A percentile compares a stretch with the other conserved stretches of the same genome.
Conservation (phyloP, 2,329 filamentous ascomycete species). For the Atkinsonella hypoxylon region DNA sequence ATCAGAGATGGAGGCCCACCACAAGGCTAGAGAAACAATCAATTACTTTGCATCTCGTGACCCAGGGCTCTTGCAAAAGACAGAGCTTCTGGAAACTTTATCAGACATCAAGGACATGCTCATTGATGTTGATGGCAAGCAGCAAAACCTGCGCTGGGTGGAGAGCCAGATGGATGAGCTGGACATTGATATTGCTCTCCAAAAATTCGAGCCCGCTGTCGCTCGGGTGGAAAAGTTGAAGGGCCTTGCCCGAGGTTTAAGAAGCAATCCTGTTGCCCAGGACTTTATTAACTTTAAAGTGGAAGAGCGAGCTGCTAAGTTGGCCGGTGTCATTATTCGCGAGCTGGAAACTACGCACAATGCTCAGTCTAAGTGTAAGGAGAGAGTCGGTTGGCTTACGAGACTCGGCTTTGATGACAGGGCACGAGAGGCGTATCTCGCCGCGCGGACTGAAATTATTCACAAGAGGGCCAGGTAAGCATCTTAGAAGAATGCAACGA, state of each 20-base stretch:
- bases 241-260: slow-evolving; percentile 64
- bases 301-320: slow-evolving; percentile 66
- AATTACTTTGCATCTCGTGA: slow-evolving; percentile 77
- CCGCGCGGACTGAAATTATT: slow-evolving; percentile 65
- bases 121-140: slow-evolving; percentile 92
- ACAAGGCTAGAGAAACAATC: slow-evolving; percentile 72
- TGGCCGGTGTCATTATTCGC: slow-evolving; percentile 65
- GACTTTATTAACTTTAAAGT: slow-evolving; percentile 89
- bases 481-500: not conserved
- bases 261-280: slow-evolving; percentile 76
- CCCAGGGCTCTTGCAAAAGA: slow-evolving; percentile 63
- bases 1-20: slow-evolving; percentile 76
- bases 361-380: slow-evolving; percentile 64
- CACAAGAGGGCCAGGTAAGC: slow-evolving; percentile 67
- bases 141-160: slow-evolving; percentile 92
- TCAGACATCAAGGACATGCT: slow-evolving; percentile 77
- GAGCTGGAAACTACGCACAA: slow-evolving; percentile 69
- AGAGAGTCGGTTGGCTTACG: slow-evolving; percentile 73
- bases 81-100: slow-evolving; percentile 65
- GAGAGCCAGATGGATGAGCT: slow-evolving; percentile 91
- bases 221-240: slow-evolving; percentile 75
- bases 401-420: slow-evolving; percentile 83
- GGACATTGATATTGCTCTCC: slow-evolving; percentile 89
- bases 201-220: slow-evolving; percentile 78
- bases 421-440: slow-evolving; percentile 76